phyloP scores from a whole-genome alignment of 768 basidiomycete species.

The Epithele typhae region DNA sequence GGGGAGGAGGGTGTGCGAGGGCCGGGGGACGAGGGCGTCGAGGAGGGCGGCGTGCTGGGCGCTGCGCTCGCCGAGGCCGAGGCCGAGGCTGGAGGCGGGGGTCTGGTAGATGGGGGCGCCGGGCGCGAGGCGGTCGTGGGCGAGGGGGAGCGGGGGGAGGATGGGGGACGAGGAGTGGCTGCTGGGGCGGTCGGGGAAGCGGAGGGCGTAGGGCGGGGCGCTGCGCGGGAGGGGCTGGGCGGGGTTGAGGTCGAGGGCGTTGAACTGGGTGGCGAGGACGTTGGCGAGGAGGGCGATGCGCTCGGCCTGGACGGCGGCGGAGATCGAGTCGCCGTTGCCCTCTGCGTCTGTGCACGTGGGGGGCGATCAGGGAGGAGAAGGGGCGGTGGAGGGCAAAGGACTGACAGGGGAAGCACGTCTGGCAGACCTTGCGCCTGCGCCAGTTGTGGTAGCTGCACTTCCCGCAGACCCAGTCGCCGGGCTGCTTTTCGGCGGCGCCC shows the following conservation, averaged over 20 bases:
- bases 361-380: slow-evolving; percentile 6
- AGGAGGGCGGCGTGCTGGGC: slow-evolving; percentile 20
- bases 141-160: slow-evolving; percentile 4
- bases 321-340: slow-evolving; percentile 85
- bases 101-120: slow-evolving; percentile 71
- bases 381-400: slow-evolving; percentile 18
- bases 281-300: slow-evolving; percentile 76
- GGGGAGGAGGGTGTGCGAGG: slow-evolving; percentile 53
- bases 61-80: slow-evolving; percentile 18
- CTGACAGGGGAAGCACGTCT: slow-evolving; percentile 82
- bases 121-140: slow-evolving; percentile 6
- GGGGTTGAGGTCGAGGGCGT: slow-evolving; percentile 15
- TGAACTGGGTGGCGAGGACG: slow-evolving; percentile 53
- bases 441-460: slow-evolving; percentile 89
- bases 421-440: slow-evolving; percentile 84
- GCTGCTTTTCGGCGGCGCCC: slow-evolving; percentile 80
- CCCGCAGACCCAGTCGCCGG: slow-evolving; percentile 57
- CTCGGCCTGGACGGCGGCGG: slow-evolving; percentile 79
- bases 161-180: slow-evolving; percentile 10
- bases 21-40: slow-evolving; percentile 27
- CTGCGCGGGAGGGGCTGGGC: slow-evolving; percentile 7
- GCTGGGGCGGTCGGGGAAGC: background rate
- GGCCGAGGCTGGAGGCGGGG: slow-evolving; percentile 27
- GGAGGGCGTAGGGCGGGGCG: slow-evolving; percentile 5
- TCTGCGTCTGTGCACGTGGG: slow-evolving; percentile 57